These are phyloP conservation scores for Coemansia sp. DNA, from an alignment of 192 early-diverging fungal species.

Conservation along the genomic window DNA sequence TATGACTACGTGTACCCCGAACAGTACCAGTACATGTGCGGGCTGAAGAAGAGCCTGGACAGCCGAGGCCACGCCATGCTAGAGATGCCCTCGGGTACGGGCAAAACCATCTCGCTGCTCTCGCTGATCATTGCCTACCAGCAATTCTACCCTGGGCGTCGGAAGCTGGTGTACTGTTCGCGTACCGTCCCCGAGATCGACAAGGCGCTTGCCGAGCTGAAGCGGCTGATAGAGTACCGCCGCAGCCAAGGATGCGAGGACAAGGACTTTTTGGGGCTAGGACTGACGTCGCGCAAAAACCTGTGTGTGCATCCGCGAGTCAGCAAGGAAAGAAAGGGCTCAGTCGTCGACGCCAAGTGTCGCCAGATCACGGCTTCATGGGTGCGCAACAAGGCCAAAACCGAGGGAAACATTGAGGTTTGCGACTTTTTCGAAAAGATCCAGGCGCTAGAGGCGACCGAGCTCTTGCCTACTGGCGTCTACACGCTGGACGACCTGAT, in stretches of 20 bases:
- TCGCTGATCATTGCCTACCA: slow-evolving; percentile 97
- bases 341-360: slow-evolving; percentile 89
- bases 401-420: slow-evolving; percentile 55
- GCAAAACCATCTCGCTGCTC: slow-evolving; percentile 95
- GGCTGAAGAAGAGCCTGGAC: slow-evolving; percentile 92
- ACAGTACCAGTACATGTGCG: slow-evolving; percentile 98
- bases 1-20: slow-evolving; percentile 99
- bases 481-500: slow-evolving; percentile 97
- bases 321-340: slow-evolving; percentile 84
- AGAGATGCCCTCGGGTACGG: slow-evolving; percentile 99
- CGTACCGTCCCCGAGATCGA: slow-evolving; percentile 99
- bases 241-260: slow-evolving; percentile 62
- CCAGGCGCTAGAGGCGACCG: slow-evolving; percentile 60
- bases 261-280: slow-evolving; percentile 89
- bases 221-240: slow-evolving; percentile 88
- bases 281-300: slow-evolving; percentile 92
- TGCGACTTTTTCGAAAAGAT: slow-evolving; percentile 86
- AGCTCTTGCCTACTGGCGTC: slow-evolving; percentile 82
- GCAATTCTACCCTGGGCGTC: slow-evolving; percentile 86
- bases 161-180: slow-evolving; percentile 99
- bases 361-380: slow-evolving; percentile 92
- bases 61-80: slow-evolving; percentile 94
- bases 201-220: slow-evolving; percentile 96
- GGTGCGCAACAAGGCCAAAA: slow-evolving; percentile 76
- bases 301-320: slow-evolving; percentile 93